These are phyloP conservation scores for Coemansia sp. DNA, from an alignment of 192 early-diverging fungal genomes.

Conservation along the genomic window DNA sequence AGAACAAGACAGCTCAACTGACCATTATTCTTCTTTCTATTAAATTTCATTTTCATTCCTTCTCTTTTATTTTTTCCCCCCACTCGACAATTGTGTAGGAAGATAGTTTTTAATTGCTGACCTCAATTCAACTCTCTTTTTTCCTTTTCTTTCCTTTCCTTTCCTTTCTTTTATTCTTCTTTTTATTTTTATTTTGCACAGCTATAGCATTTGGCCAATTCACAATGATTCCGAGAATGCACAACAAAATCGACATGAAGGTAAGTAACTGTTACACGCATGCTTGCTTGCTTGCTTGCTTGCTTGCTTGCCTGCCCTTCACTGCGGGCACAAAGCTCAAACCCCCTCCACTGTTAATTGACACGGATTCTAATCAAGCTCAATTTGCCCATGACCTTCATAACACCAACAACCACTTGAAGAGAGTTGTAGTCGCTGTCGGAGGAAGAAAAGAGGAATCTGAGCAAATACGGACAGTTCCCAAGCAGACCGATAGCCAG, in stretches of 20 bases:
- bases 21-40: no score
- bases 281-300: neutral
- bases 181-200: neutral
- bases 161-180: neutral
- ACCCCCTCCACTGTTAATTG: neutral
- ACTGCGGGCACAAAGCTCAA: neutral
- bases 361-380: neutral
- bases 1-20: no score
- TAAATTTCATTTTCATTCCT: neutral
- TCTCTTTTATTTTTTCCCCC: neutral
- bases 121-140: neutral
- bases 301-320: neutral
- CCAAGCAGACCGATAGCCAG: neutral
- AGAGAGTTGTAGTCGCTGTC: neutral
- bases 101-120: neutral
- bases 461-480: constrained; percentile 8
- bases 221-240: constrained; percentile 23
- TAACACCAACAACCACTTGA: neutral
- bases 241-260: constrained; percentile 24
- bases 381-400: no score
- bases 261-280: constrained; percentile 23
- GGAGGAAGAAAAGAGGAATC: constrained; percentile 14
- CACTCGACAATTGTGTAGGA: neutral
- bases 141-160: constrained; percentile 1
- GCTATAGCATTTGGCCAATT: neutral